Evolutionary conservation across 2,329 filamentous ascomycete genomes (phyloP).

Genomic region (Trichoderma sp.): DNA sequence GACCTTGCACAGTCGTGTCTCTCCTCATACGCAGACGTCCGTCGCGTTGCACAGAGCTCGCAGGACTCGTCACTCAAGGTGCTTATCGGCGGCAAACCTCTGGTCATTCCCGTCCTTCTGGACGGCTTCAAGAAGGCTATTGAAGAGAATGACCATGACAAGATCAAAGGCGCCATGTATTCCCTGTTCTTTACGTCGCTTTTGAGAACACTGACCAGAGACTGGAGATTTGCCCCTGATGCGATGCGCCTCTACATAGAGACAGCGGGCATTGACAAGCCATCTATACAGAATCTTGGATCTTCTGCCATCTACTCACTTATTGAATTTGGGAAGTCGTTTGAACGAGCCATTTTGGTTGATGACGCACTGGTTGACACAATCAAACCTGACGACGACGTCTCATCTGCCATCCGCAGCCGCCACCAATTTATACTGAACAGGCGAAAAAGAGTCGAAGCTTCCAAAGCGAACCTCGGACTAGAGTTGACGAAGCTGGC

Average conservation of each 20-base stretch:
- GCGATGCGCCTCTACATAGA: constrained; percentile 88
- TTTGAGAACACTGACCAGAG: constrained; percentile 81
- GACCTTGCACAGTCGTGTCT: constrained; percentile 89
- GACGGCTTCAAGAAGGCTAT: constrained; percentile 78
- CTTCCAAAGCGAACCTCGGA: constrained; percentile 78
- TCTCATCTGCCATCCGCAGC: constrained; percentile 59
- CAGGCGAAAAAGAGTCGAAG: constrained; percentile 77
- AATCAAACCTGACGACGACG: constrained; percentile 71
- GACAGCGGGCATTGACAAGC: constrained; percentile 87
- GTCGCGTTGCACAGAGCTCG: constrained; percentile 88
- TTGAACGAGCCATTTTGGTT: constrained; percentile 84
- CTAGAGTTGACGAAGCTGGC: constrained; percentile 79
- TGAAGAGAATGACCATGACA: constrained; percentile 78
- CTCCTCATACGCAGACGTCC: constrained; percentile 91
- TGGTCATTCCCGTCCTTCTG: constrained; percentile 89
- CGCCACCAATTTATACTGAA: constrained; percentile 73
- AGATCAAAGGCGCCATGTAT: constrained; percentile 94
- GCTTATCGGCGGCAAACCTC: constrained; percentile 80
- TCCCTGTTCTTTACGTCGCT: constrained; percentile 87
- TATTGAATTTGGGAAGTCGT: constrained; percentile 87
- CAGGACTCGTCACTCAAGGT: constrained; percentile 93
- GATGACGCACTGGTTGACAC: constrained; percentile 71
- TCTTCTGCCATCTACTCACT: constrained; percentile 80
- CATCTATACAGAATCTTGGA: constrained; percentile 89
- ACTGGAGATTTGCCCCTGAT: constrained; percentile 95